Evolutionary conservation across 768 basidiomycete genomes (phyloP).

Genomic region (Boletellus emodensis): DNA sequence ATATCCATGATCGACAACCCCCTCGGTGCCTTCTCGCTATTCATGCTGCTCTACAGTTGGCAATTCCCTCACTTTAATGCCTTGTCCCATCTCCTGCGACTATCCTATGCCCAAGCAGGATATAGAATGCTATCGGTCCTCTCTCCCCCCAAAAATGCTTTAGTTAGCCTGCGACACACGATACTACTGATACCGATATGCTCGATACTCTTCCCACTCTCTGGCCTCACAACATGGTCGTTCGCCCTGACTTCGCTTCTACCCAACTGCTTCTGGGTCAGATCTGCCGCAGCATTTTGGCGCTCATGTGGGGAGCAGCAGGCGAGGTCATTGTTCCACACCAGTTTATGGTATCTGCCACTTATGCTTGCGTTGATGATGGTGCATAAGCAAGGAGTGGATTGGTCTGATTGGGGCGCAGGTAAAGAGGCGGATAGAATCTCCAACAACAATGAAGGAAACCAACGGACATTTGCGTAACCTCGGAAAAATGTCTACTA

Average conservation of each 20-base stretch:
- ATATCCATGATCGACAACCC: conserved; percentile 69
- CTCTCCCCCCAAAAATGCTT: conserved; percentile 71
- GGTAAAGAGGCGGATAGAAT: background rate
- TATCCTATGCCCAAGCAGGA: conserved; percentile 88
- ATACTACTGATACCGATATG: conserved; percentile 73
- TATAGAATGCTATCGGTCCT: conserved; percentile 90
- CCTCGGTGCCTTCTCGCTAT: conserved; percentile 74
- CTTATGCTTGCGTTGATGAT: conserved; percentile 90
- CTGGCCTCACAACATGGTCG: conserved; percentile 88
- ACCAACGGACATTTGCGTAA: background rate
- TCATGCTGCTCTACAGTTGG: conserved; percentile 89
- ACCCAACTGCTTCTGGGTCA: conserved; percentile 68
- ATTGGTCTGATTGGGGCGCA: conserved; percentile 60
- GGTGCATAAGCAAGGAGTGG: conserved; percentile 85
- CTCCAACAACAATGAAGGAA: background rate
- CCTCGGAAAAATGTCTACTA: no score
- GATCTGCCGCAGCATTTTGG: conserved; percentile 76
- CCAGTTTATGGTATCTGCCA: conserved; percentile 87
- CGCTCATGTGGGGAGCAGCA: conserved; percentile 65
- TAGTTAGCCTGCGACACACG: conserved; percentile 83
- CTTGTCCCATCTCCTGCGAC: conserved; percentile 81
- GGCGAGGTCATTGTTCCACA: conserved; percentile 74
- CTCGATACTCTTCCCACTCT: conserved; percentile 76
- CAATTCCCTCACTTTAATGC: conserved; percentile 99
- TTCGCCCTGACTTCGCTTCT: conserved; percentile 75